Conservation (phyloP, 2,329 filamentous ascomycete species). For the Fusarium sambucinum region DNA sequence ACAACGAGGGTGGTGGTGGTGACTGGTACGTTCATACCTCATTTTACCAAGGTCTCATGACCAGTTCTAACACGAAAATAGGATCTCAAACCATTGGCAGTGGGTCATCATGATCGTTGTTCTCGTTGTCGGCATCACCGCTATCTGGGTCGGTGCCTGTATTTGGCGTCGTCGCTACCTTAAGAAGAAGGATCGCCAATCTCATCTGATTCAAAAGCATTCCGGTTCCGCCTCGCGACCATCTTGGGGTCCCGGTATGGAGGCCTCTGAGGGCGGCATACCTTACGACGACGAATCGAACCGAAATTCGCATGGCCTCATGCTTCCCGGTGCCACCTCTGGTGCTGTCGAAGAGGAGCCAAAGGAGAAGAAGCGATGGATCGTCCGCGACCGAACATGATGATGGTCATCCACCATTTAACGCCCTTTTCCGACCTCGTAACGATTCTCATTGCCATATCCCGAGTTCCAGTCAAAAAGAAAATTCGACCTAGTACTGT, state of each 20-base stretch:
- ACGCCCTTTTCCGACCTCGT: conserved; percentile 20
- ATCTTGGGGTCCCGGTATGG: conserved; percentile 53
- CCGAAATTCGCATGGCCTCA: conserved; percentile 43
- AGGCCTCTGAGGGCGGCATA: conserved; percentile 43
- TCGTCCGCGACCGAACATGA: conserved; percentile 59
- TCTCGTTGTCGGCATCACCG: conserved; percentile 75
- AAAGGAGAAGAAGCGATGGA: conserved; percentile 63
- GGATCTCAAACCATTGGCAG: conserved; percentile 77
- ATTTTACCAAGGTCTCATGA: neutral
- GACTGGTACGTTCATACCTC: conserved; percentile 59
- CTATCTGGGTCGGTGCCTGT: conserved; percentile 75
- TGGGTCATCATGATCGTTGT: conserved; percentile 88
- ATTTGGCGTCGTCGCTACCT: conserved; percentile 81
- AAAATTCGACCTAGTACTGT: conserved; percentile 15
- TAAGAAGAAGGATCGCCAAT: conserved; percentile 72
- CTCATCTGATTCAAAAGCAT: conserved; percentile 53
- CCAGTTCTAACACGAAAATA: conserved; percentile 50
- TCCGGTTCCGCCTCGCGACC: conserved; percentile 54
- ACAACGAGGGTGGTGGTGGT: conserved; percentile 55
- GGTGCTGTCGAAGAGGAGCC: conserved; percentile 45
- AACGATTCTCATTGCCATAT: conserved; percentile 26
- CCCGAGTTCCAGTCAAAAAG: conserved; percentile 20
- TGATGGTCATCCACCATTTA: neutral
- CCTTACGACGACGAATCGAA: conserved; percentile 49
- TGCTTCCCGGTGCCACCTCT: conserved; percentile 39